Base-by-base conservation (phyloP, 768 basidiomycete genomes). In the Pleurotus cornucopiae region DNA sequence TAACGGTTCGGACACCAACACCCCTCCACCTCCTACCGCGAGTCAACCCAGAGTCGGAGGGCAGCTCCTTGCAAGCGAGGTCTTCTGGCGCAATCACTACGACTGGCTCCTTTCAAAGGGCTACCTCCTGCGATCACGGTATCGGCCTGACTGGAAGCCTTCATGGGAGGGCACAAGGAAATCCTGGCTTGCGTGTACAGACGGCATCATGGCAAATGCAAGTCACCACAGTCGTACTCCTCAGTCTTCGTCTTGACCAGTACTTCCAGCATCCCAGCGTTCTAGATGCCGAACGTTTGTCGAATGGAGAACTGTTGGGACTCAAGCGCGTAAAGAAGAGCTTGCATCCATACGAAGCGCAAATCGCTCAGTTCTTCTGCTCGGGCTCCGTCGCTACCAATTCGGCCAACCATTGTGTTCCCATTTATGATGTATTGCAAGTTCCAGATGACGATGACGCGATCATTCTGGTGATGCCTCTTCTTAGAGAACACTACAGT, bases 131-230 rank as follows among this genome's bases (percentile, higher is more conserved):
- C 64, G 67, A 14, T 54, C 64, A 2, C 64, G 71, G 1, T 73
- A 71, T 53, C 49, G n/a, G 45, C 71, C 61, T 6, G 61, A 58
- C n/a, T 69, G 69, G 70, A 62, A 44, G 6, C 67, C 69, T 5
- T 68, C 68, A 2, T 71, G 69, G 69, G 16, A 59, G 2, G 60
- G 61, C 0, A 52, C 58, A 11, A 58, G 55, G 5, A 49, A 57
- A 23, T n/a, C 54, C 47, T 55, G 55, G 39, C n/a, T 21, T 23
- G 43, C 34, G 4, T 55, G 53, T 26, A 55, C 49, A 39, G 62
- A 61, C 57, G 39, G 47, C 47, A 5, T 20, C 2, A 2, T 12
- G 5, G 45, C 55, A 9, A n/a, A n/a, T 20, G 58, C 56, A 38
- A 43, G 58, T 26, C 23, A 23, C 23, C 23, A 23, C 23, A 23